Percentiles rank a stretch among this genome's conserved stretches.
These are phyloP conservation scores for Tolypocladium album DNA, from an alignment of 2,329 filamentous ascomycete genomes.

Conservation along the genomic window DNA sequence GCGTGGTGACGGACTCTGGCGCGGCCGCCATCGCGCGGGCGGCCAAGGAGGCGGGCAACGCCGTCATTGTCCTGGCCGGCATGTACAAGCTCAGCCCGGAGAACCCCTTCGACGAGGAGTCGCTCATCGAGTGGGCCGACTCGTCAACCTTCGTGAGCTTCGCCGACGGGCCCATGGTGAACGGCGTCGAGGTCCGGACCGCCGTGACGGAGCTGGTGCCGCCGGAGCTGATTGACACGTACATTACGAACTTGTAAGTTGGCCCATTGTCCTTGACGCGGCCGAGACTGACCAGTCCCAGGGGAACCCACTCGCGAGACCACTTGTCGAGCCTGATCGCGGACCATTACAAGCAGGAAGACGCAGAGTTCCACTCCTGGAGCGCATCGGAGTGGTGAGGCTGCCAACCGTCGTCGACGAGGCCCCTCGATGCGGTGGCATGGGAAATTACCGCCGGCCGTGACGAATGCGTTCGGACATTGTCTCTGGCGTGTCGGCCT, in stretches of 20 bases:
- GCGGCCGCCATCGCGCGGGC: slow-evolving; percentile 74
- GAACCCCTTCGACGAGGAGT: slow-evolving; percentile 73
- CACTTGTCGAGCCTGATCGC: slow-evolving; percentile 64
- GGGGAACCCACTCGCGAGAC: slow-evolving; percentile 57
- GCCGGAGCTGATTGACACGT: slow-evolving; percentile 64
- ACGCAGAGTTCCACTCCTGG: slow-evolving; percentile 50
- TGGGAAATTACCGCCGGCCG: not conserved
- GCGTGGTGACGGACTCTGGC: slow-evolving; percentile 75
- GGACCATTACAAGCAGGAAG: slow-evolving; percentile 66
- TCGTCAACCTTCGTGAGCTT: slow-evolving; percentile 67
- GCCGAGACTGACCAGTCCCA: slow-evolving; percentile 14
- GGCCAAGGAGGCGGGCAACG: slow-evolving; percentile 69
- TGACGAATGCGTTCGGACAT: not conserved
- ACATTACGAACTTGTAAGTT: slow-evolving; percentile 67
- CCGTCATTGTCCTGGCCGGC: slow-evolving; percentile 80
- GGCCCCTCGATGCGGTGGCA: not conserved
- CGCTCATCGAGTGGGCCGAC: slow-evolving; percentile 78
- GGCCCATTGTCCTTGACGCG: not conserved
- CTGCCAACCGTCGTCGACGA: not conserved
- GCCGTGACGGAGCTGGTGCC: slow-evolving; percentile 76
- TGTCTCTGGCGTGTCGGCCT: not conserved
- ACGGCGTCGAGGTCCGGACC: slow-evolving; percentile 66
- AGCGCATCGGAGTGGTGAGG: slow-evolving; percentile 19
- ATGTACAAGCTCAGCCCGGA: slow-evolving; percentile 92
- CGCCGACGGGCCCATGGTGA: slow-evolving; percentile 68